Evolutionary conservation across 2,329 filamentous ascomycete species (phyloP).

Genomic region (Ascochyta clinopodiicola): DNA sequence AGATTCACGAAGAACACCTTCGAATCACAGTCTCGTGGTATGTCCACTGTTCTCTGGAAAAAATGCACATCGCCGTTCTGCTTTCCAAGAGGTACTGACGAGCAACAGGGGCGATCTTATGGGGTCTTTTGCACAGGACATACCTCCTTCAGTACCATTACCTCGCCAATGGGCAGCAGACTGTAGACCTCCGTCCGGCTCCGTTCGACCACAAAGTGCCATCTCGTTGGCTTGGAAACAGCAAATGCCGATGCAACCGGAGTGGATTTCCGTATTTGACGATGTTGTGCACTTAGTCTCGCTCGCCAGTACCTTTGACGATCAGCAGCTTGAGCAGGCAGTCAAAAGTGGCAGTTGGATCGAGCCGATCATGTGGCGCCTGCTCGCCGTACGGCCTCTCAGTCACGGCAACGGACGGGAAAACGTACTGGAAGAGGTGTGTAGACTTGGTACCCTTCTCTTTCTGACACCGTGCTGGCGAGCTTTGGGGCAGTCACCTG

Average conservation of each 20-base stretch:
- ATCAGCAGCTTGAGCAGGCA: slow-evolving; percentile 30
- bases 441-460: slow-evolving; percentile 37
- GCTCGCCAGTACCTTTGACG: slow-evolving; percentile 33
- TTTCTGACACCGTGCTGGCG: slow-evolving; percentile 40
- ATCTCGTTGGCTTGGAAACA: slow-evolving; percentile 67
- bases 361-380: slow-evolving; percentile 36
- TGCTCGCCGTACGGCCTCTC: slow-evolving; percentile 34
- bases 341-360: slow-evolving; percentile 37
- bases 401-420: slow-evolving; percentile 16
- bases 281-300: slow-evolving; percentile 35
- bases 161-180: slow-evolving; percentile 31
- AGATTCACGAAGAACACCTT: slow-evolving; percentile 30
- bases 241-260: slow-evolving; percentile 29
- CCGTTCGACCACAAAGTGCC: slow-evolving; percentile 61
- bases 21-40: slow-evolving; percentile 42
- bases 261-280: slow-evolving; percentile 41
- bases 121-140: slow-evolving; percentile 39
- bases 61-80: neutral
- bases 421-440: slow-evolving; percentile 39
- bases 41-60: neutral
- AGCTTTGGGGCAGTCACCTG: slow-evolving; percentile 31
- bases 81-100: neutral
- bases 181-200: slow-evolving; percentile 61
- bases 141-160: slow-evolving; percentile 32
- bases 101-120: slow-evolving; percentile 35